phyloP scores from a whole-genome alignment of 1,284 basidiomycete species.

The Chalciporus sp. region DNA sequence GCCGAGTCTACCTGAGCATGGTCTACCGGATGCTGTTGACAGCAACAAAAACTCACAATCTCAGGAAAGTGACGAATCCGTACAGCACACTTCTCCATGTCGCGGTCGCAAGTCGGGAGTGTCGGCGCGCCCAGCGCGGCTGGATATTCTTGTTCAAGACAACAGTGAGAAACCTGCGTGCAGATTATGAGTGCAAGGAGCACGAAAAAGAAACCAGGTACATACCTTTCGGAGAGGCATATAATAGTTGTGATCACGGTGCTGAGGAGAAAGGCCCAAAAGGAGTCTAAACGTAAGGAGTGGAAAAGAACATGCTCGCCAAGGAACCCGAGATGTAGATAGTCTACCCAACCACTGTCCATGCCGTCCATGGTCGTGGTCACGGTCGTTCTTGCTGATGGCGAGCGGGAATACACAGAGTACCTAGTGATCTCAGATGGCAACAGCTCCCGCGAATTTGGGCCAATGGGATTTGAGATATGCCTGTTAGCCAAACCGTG shows the following conservation, averaged over 20 bases:
- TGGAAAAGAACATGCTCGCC: slow-evolving; percentile 61
- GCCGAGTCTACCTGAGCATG: not conserved
- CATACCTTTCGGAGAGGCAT: slow-evolving; percentile 62
- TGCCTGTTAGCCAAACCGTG: too few relatives aligned
- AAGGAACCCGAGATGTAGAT: slow-evolving; percentile 57
- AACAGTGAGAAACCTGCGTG: slow-evolving; percentile 51
- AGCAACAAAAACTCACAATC: slow-evolving; percentile 50
- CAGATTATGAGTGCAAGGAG: slow-evolving; percentile 1
- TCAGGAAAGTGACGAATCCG: slow-evolving; percentile 54
- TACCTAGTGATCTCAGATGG: not conserved
- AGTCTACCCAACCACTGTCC: slow-evolving; percentile 38
- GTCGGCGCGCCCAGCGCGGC: slow-evolving; percentile 40
- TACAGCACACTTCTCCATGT: slow-evolving; percentile 59
- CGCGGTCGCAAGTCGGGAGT: slow-evolving; percentile 46
- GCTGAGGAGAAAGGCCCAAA: slow-evolving; percentile 46
- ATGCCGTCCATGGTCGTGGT: slow-evolving; percentile 43
- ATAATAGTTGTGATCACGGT: slow-evolving; percentile 47
- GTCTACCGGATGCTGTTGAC: not conserved
- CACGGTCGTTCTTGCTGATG: not conserved
- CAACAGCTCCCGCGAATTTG: not conserved
- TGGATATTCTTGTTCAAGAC: slow-evolving; percentile 49
- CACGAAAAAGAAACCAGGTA: slow-evolving; percentile 6
- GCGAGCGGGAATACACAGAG: not conserved
- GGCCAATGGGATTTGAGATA: too few relatives aligned
- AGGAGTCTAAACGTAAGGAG: slow-evolving; percentile 51